Evolutionary conservation across 768 basidiomycete genomes (phyloP).

Genomic region (Podaxis sp.): DNA sequence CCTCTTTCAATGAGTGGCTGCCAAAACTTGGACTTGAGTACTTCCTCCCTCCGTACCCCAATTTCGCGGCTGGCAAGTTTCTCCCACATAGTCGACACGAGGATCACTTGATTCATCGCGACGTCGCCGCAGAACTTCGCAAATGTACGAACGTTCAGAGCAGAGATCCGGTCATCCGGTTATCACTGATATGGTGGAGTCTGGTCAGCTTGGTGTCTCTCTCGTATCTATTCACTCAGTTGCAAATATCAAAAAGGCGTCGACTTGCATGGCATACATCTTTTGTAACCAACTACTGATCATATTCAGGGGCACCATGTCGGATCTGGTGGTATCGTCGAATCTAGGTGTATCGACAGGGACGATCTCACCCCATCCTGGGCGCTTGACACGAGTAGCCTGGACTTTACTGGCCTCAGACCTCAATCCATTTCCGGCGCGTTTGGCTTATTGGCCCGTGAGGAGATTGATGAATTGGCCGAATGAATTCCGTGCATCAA

Average conservation of each 20-base stretch:
- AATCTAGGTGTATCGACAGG: slow-evolving; percentile 35
- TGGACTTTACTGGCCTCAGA: slow-evolving; percentile 34
- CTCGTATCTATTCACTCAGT: slow-evolving; percentile 18
- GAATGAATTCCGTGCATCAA: not conserved
- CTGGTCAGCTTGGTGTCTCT: slow-evolving; percentile 23
- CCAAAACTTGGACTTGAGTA: slow-evolving; percentile 11
- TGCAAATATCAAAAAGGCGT: not conserved
- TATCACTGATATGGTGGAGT: slow-evolving; percentile 35
- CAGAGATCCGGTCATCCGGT: slow-evolving; percentile 28
- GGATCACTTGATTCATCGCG: slow-evolving; percentile 25
- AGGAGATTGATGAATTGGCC: slow-evolving; percentile 22
- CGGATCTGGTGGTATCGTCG: slow-evolving; percentile 29
- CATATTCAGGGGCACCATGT: slow-evolving; percentile 16
- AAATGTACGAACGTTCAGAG: slow-evolving; percentile 29
- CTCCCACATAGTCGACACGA: slow-evolving; percentile 38
- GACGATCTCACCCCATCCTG: slow-evolving; percentile 17
- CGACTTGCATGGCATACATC: slow-evolving; percentile 13
- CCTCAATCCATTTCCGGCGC: slow-evolving; percentile 19
- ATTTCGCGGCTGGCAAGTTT: slow-evolving; percentile 15
- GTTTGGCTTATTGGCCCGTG: slow-evolving; percentile 8
- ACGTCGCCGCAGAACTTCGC: slow-evolving; percentile 20
- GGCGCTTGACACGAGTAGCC: slow-evolving; percentile 22
- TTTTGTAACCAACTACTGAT: slow-evolving; percentile 27
- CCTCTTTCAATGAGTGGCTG: slow-evolving; percentile 11
- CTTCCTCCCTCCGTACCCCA: slow-evolving; percentile 21